A percentile compares a stretch with the other conserved stretches of the same genome.
These are phyloP conservation scores for Mortierella sp. DNA, from an alignment of 371 early-diverging fungal species.

Conservation along the genomic window DNA sequence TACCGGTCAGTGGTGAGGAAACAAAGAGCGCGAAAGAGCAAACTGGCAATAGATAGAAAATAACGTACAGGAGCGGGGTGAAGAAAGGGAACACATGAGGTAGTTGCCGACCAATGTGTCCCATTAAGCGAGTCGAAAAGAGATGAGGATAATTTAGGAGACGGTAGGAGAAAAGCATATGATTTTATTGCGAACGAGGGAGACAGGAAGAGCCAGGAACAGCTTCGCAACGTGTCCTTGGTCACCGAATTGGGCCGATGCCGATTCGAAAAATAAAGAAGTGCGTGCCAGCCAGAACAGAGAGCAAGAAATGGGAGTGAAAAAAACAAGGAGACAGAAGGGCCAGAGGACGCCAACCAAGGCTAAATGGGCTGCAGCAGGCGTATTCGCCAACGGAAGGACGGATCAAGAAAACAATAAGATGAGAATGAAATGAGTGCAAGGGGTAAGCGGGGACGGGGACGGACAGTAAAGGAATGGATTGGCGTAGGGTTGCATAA, in stretches of 20 bases:
- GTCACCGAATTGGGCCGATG: background rate
- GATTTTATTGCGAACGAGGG: background rate
- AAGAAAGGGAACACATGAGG: constrained; percentile 3
- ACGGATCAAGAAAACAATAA: background rate
- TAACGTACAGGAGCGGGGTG: background rate
- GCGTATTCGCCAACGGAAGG: background rate
- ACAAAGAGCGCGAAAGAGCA: background rate
- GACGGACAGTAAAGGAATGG: background rate
- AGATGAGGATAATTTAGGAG: background rate
- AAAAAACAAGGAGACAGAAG: background rate
- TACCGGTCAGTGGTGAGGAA: too few relatives aligned
- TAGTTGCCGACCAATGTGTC: background rate
- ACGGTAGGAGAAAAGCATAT: background rate
- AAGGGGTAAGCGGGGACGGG: background rate
- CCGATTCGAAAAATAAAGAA: constrained; percentile 1
- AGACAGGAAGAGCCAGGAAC: background rate
- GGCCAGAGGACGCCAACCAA: background rate
- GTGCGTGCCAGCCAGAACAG: background rate
- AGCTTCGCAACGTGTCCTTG: background rate
- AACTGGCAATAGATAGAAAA: background rate
- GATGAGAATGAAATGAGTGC: background rate
- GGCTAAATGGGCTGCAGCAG: background rate
- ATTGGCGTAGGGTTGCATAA: background rate
- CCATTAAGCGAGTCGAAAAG: background rate
- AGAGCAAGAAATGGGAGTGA: background rate